Evolutionary conservation across 306 rosid species (phyloP).

Genomic region (Prunus mira): DNA sequence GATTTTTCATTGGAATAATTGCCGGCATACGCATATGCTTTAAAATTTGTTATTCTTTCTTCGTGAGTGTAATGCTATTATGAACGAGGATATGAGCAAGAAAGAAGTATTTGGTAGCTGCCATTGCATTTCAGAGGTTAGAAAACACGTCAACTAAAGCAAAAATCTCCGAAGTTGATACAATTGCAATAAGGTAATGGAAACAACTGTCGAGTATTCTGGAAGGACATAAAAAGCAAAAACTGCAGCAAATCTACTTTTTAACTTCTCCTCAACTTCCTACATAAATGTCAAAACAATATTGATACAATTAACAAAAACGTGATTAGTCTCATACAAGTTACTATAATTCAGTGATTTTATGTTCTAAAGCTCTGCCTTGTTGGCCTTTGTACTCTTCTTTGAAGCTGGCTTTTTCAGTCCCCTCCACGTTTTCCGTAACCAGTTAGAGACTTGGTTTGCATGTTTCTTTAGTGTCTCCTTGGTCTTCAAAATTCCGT

Average conservation of each 20-base stretch:
- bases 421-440: slow-evolving; percentile 61
- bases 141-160: neutral
- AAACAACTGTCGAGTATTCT: neutral
- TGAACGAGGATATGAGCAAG: too few relatives aligned
- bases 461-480: slow-evolving; percentile 65
- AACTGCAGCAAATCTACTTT: neutral
- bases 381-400: slow-evolving; percentile 46
- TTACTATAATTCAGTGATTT: slow-evolving; percentile 9
- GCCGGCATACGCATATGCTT: too few relatives aligned
- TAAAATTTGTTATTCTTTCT: neutral
- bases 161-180: neutral
- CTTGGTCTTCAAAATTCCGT: slow-evolving; percentile 46
- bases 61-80: too few relatives aligned
- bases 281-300: slow-evolving; percentile 14
- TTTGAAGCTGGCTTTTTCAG: slow-evolving; percentile 42
- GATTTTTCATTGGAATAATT: neutral
- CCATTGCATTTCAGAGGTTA: too few relatives aligned
- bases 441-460: slow-evolving; percentile 44
- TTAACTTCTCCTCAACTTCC: slow-evolving; percentile 6
- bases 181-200: neutral
- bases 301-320: slow-evolving; percentile 12
- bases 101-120: too few relatives aligned
- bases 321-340: slow-evolving; percentile 14
- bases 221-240: neutral
- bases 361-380: slow-evolving; percentile 63